Percentiles rank a stretch among this genome's conserved stretches.
Evolutionary conservation across 2,329 filamentous ascomycete species (phyloP).

Genomic region (Neopestalotiopsis sp.): DNA sequence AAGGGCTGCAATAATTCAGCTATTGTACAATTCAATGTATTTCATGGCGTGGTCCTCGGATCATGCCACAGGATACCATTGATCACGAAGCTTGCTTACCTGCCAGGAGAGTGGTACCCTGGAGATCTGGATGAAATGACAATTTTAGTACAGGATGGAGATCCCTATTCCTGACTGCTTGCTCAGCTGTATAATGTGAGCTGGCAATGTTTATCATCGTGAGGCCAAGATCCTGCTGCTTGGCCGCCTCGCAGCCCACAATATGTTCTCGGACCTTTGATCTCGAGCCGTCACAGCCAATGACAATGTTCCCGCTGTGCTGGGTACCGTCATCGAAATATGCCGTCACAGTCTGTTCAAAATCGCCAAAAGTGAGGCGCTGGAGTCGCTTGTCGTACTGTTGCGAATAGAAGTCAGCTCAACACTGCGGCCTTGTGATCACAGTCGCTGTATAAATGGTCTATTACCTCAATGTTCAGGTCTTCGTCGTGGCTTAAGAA

Average conservation of each 20-base stretch:
- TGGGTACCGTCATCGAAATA: conserved; percentile 1
- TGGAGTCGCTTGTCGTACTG: conserved; percentile 6
- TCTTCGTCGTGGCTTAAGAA: background rate
- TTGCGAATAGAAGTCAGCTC: background rate
- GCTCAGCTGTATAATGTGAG: background rate
- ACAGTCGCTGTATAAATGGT: background rate
- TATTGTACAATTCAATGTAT: background rate
- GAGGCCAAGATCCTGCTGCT: background rate
- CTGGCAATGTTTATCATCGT: background rate
- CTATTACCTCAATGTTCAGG: background rate
- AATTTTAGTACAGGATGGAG: background rate
- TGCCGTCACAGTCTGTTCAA: background rate
- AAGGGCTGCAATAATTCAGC: background rate
- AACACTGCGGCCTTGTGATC: background rate
- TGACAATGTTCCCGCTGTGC: background rate
- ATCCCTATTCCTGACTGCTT: background rate
- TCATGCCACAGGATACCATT: background rate
- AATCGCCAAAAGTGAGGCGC: background rate
- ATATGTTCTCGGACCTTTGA: conserved; percentile 12
- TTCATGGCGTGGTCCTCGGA: background rate
- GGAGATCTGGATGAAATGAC: background rate
- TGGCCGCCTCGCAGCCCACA: background rate
- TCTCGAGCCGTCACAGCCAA: conserved; percentile 2
- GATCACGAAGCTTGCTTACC: background rate
- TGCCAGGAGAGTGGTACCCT: background rate